Base-by-base conservation (phyloP, 768 basidiomycete genomes). In the Cystofilobasidium ferigula region DNA sequence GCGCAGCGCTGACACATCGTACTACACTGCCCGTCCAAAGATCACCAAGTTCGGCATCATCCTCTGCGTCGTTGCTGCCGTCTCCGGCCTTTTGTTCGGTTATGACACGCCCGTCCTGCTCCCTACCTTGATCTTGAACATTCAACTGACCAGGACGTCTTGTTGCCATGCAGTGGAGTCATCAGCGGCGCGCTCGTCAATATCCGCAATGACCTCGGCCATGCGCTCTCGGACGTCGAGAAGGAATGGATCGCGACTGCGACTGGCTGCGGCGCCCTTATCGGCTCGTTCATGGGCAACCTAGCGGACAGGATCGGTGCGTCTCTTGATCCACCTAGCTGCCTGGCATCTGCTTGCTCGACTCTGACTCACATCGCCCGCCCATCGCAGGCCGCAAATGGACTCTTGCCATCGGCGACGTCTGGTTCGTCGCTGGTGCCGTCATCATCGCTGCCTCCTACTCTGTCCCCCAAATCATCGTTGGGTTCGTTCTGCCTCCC, bases 361-460 rank as follows among this genome's bases (percentile, higher is more conserved):
- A n/a, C n/a, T n/a, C n/a, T n/a, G n/a, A n/a, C n/a, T n/a, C n/a
- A n/a, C n/a, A n/a, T n/a, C n/a, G n/a, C n/a, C n/a, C n/a, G n/a
- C n/a, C n/a, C n/a, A 38, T 14, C 14, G 7, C 36, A 38, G 36
- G 40, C 40, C 40, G 40, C 40, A 42, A 48, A n/a, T 48, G 47
- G 47, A 48, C 47, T 3, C 14, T 48, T 2, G 47, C 47, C 10
- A 48, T 48, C 47, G 47, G 47, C 22, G 47, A 48, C 22, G 47
- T 48, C 47, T 48, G 47, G 47, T 48, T 48, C 47, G 47, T 48
- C 26, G n/a, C 24, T n/a, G 47, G 47, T 9, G 47, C 47, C n/a
- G 13, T 48, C 47, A 20, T 48, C 47, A 48, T 48, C 47, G 8
- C 47, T 5, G 24, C n/a, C 14, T 48, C 47, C 13, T 48, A 24